A percentile compares a stretch with the other conserved stretches of the same genome.
Evolutionary conservation across 2,329 filamentous ascomycete genomes (phyloP).

Genomic region (Botryosphaeria dothidea): DNA sequence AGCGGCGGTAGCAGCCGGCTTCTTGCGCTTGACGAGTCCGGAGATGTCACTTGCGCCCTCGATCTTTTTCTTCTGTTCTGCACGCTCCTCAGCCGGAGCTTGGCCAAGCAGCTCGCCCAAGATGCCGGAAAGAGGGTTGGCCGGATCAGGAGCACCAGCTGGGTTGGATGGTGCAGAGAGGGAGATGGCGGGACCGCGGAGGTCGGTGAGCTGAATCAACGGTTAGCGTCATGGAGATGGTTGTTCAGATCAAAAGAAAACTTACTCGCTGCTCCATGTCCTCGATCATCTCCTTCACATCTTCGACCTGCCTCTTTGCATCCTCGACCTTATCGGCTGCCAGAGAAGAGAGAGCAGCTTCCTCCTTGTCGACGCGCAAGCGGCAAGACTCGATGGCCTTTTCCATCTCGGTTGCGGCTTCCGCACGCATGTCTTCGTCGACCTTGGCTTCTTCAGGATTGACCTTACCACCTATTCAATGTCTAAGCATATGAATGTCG

Average conservation of each 20-base stretch:
- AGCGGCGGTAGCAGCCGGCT: slow-evolving; percentile 24
- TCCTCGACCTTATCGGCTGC: slow-evolving; percentile 66
- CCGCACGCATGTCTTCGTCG: slow-evolving; percentile 69
- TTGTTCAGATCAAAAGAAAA: too few species aligned
- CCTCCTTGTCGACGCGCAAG: slow-evolving; percentile 69
- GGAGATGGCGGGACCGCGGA: slow-evolving; percentile 64
- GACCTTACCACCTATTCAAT: slow-evolving; percentile 44
- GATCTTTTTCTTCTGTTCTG: slow-evolving; percentile 70
- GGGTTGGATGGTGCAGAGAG: slow-evolving; percentile 56
- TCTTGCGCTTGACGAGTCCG: slow-evolving; percentile 71
- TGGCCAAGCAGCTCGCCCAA: slow-evolving; percentile 66
- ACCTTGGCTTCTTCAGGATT: slow-evolving; percentile 47
- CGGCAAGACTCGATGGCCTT: slow-evolving; percentile 72
- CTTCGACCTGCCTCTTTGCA: slow-evolving; percentile 64
- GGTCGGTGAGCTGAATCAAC: slow-evolving; percentile 64
- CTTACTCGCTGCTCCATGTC: slow-evolving; percentile 76
- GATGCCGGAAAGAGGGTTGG: slow-evolving; percentile 56
- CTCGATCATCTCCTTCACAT: slow-evolving; percentile 75
- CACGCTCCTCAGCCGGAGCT: slow-evolving; percentile 60
- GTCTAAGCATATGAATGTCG: slow-evolving; percentile 25
- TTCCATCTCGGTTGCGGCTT: slow-evolving; percentile 71
- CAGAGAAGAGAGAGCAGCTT: slow-evolving; percentile 59
- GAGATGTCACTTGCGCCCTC: slow-evolving; percentile 73
- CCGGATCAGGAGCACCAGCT: slow-evolving; percentile 50
- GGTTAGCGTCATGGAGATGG: slow-evolving; percentile 23